Evolutionary conservation across 345 rosid species (phyloP).

Genomic region (Chamaenerion angustifolium): DNA sequence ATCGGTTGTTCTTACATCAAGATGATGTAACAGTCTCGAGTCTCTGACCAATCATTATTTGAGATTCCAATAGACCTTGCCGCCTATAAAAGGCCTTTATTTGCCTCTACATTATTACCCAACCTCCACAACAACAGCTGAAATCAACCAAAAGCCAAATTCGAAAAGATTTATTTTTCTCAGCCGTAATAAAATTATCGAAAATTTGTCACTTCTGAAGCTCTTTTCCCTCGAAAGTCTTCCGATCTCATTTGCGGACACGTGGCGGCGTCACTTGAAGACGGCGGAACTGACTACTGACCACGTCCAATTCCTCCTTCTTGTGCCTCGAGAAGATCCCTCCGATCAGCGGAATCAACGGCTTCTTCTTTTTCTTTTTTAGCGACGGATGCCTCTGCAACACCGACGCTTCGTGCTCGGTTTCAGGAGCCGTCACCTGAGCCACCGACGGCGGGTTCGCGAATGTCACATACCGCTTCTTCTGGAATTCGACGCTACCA

Average conservation of each 20-base stretch:
- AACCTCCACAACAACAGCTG: neutral
- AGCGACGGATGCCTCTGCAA: conserved; percentile 8
- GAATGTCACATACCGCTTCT: conserved; percentile 11
- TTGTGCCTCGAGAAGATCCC: conserved; percentile 18
- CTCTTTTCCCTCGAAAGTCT: too few relatives aligned
- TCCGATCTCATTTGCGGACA: too few relatives aligned
- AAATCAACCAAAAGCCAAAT: too few relatives aligned
- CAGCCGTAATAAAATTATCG: too few relatives aligned
- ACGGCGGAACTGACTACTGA: neutral
- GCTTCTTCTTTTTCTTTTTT: conserved; percentile 10
- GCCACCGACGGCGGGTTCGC: conserved; percentile 9
- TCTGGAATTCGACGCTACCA: neutral
- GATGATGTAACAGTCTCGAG: too few relatives aligned
- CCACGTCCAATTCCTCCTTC: conserved; percentile 2
- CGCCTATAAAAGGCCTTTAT: too few relatives aligned
- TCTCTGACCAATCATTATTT: too few relatives aligned
- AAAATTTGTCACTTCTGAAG: neutral
- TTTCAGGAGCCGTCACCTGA: neutral
- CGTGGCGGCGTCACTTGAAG: neutral
- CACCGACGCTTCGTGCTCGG: conserved; percentile 1
- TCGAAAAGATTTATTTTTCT: too few relatives aligned
- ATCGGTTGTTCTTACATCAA: too few relatives aligned
- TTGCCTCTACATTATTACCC: conserved; percentile 8
- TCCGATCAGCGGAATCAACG: conserved; percentile 9
- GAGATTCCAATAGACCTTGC: too few relatives aligned